phyloP scores from a whole-genome alignment of 2,329 filamentous ascomycete species.

The Graphium sp. region DNA sequence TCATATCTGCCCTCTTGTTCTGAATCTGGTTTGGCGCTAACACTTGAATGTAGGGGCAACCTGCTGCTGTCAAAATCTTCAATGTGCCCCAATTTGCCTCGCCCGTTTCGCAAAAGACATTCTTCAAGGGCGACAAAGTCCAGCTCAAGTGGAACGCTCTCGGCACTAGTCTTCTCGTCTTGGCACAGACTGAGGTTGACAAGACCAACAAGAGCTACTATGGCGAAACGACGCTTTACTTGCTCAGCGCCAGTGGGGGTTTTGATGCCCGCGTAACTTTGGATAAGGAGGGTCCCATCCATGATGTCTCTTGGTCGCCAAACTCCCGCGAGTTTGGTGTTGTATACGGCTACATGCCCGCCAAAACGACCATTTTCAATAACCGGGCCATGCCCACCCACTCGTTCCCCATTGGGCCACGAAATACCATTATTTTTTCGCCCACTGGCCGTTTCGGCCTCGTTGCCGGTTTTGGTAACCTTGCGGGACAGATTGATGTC shows the following conservation, averaged over 20 bases:
- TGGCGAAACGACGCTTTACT: slow-evolving; percentile 91
- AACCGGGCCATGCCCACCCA: slow-evolving; percentile 67
- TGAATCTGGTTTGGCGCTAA: slow-evolving; percentile 4
- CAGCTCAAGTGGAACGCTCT: slow-evolving; percentile 95
- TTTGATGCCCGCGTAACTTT: slow-evolving; percentile 86
- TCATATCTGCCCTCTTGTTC: not conserved
- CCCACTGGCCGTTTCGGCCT: slow-evolving; percentile 85
- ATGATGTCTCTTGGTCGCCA: slow-evolving; percentile 96
- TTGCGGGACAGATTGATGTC: slow-evolving; percentile 93
- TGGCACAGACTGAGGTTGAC: slow-evolving; percentile 95
- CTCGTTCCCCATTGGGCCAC: slow-evolving; percentile 70
- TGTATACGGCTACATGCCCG: slow-evolving; percentile 97
- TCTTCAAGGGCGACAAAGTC: slow-evolving; percentile 98
- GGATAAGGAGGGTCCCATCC: slow-evolving; percentile 95
- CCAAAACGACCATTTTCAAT: slow-evolving; percentile 97
- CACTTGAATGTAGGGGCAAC: slow-evolving; percentile 52
- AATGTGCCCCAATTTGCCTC: slow-evolving; percentile 73
- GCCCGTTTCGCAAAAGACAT: slow-evolving; percentile 91
- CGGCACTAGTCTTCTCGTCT: slow-evolving; percentile 80
- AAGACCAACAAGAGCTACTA: slow-evolving; percentile 99
- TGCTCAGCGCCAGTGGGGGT: slow-evolving; percentile 77
- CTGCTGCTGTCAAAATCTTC: slow-evolving; percentile 85
- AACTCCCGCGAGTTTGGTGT: slow-evolving; percentile 97
- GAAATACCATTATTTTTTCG: slow-evolving; percentile 92
- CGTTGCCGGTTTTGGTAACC: slow-evolving; percentile 91